These are phyloP conservation scores for Bretziella fagacearum DNA, from an alignment of 2,329 filamentous ascomycete species.

Conservation along the genomic window DNA sequence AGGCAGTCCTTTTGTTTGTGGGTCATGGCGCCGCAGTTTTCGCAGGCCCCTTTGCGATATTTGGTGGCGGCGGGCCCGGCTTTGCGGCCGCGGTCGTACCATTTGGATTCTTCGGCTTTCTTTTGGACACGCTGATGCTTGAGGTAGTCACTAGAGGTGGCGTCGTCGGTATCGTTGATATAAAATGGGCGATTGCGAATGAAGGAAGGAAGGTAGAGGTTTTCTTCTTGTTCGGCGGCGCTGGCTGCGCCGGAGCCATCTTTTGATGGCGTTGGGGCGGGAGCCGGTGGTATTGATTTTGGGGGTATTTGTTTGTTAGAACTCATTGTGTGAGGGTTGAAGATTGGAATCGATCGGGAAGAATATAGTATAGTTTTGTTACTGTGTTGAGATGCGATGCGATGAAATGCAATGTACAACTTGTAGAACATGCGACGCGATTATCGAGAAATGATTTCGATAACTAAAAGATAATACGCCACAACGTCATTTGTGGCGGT, in stretches of 20 bases:
- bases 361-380: no score
- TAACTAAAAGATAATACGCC: no score
- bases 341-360: not conserved
- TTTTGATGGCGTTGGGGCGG: slow-evolving; percentile 9
- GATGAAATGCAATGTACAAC: no score
- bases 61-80: slow-evolving; percentile 80
- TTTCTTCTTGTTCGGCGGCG: slow-evolving; percentile 61
- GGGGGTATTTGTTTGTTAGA: not conserved
- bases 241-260: slow-evolving; percentile 10
- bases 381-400: no score
- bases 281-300: not conserved
- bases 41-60: slow-evolving; percentile 92
- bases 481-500: no score
- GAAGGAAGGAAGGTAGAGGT: slow-evolving; percentile 96
- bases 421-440: no score
- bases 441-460: no score
- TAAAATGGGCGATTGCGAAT: slow-evolving; percentile 98
- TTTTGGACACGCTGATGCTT: slow-evolving; percentile 86
- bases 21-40: slow-evolving; percentile 95
- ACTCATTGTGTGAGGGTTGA: no score
- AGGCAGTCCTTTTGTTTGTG: slow-evolving; percentile 93
- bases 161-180: slow-evolving; percentile 52
- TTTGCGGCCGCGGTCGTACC: slow-evolving; percentile 84
- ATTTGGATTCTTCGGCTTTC: slow-evolving; percentile 31
- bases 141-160: slow-evolving; percentile 50